These are phyloP conservation scores for Pythium grandisporangium DNA, from an alignment of 352 stramenopile genomes.

Conservation along the genomic window DNA sequence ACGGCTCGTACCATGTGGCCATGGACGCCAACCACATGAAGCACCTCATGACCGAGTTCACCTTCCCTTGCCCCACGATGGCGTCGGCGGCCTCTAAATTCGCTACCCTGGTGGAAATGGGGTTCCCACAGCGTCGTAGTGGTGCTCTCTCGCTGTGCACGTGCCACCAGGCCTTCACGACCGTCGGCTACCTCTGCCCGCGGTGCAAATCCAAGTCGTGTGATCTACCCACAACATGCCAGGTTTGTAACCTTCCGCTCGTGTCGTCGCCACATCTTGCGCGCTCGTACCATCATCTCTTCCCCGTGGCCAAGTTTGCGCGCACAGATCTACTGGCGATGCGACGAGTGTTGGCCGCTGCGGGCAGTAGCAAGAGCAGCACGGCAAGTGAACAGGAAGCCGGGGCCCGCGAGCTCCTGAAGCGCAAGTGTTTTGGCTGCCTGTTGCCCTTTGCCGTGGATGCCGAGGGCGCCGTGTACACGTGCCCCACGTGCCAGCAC, in stretches of 20 bases:
- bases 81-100: constrained; percentile 57
- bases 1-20: constrained; percentile 92
- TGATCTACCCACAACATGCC: constrained; percentile 93
- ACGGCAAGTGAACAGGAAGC: constrained; percentile 9
- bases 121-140: constrained; percentile 66
- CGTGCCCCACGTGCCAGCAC: constrained; percentile 88
- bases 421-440: constrained; percentile 77
- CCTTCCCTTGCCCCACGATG: constrained; percentile 89
- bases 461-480: constrained; percentile 42
- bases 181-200: constrained; percentile 91
- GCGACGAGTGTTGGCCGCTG: constrained; percentile 7
- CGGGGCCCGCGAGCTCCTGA: constrained; percentile 4
- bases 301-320: constrained; percentile 92
- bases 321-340: constrained; percentile 35
- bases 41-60: constrained; percentile 90
- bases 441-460: constrained; percentile 41
- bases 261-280: constrained; percentile 95
- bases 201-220: constrained; percentile 92
- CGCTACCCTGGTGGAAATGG: constrained; percentile 79
- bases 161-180: constrained; percentile 82
- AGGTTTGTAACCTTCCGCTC: constrained; percentile 96
- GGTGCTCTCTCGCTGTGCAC: constrained; percentile 76
- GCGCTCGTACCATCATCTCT: constrained; percentile 97
- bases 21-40: constrained; percentile 90
- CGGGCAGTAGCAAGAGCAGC: not conserved